phyloP scores from a whole-genome alignment of 371 early-diverging fungal genomes.

The Batrachochytrium dendrobatidis region DNA sequence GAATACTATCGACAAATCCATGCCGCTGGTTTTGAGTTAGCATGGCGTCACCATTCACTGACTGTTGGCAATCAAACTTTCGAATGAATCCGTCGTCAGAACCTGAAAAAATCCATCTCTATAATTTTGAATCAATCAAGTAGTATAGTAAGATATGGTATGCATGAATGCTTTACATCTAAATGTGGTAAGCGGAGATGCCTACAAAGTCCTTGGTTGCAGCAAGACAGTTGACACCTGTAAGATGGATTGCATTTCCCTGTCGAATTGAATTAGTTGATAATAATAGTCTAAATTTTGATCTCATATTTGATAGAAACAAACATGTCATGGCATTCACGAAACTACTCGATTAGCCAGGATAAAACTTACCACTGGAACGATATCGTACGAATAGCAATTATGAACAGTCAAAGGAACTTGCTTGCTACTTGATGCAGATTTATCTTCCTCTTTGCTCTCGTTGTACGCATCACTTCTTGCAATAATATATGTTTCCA shows the following conservation, averaged over 20 bases:
- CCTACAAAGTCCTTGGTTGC: conserved; percentile 1
- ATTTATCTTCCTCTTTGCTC: too few species aligned
- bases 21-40: conserved; percentile 82
- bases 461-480: too few species aligned
- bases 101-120: conserved; percentile 85
- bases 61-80: conserved; percentile 85
- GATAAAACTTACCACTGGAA: background rate
- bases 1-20: conserved; percentile 75
- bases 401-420: too few species aligned
- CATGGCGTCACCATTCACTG: conserved; percentile 73
- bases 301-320: background rate
- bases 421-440: too few species aligned
- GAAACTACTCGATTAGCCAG: background rate
- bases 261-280: too few species aligned
- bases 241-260: background rate
- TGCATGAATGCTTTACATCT: background rate
- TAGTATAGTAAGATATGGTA: background rate
- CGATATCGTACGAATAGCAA: background rate
- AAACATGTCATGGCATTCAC: background rate
- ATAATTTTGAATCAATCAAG: background rate
- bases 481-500: too few species aligned
- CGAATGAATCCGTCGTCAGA: conserved; percentile 86
- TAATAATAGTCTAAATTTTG: background rate
- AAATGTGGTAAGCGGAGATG: background rate
- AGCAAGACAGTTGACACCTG: background rate